Evolutionary conservation across 768 basidiomycete species (phyloP), one percentile per base, ranked within the genome.

Genomic region (Rickenella mellea): DNA sequence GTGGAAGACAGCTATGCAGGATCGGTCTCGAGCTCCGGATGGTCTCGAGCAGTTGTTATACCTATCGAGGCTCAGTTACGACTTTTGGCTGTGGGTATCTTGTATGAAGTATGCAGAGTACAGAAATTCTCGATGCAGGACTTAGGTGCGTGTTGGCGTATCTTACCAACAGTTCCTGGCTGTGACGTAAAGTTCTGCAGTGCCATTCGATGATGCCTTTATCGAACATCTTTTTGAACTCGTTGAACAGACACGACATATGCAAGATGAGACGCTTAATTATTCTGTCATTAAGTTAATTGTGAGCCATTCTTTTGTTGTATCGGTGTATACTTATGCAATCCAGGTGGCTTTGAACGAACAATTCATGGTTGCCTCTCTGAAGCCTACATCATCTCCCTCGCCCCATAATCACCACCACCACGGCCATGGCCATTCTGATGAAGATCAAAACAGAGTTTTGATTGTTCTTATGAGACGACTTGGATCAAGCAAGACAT

Each of bases 251-350:
- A 98, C 96, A 0, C 71, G 87, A 35, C 73, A 83, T 48, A 78
- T 87, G 66, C 76, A 79, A 1, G 93, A 98, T 53, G 96, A 99
- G 47, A 77, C 81, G 0, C 83, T 97, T 62, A 98, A 97, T 55
- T 98, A 97, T 57, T 81, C 87, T 1, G 82, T 97, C 27, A 93
- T 99, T 59, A 93, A 93, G 57, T 70, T 97, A 26, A 80, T 98
- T 47, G 93, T 93, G 52, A 32, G 27, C 20, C 22, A 43, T 27
- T 38, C 11, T 39, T 41, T 8, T 24, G 12, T 20, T 31, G 25
- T 26, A 32, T 29, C 19, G 24, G 14, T 4, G 8, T 17, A 26
- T 25, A 29, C 40, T 60, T 24, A 55, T 28, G 38, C 40, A 25
- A 10, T 29, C 1, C 53, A 93, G 90, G 82, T 92, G 25, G 82